Conservation (phyloP, 441 rosid genomes). For the Kokia cookei region DNA sequence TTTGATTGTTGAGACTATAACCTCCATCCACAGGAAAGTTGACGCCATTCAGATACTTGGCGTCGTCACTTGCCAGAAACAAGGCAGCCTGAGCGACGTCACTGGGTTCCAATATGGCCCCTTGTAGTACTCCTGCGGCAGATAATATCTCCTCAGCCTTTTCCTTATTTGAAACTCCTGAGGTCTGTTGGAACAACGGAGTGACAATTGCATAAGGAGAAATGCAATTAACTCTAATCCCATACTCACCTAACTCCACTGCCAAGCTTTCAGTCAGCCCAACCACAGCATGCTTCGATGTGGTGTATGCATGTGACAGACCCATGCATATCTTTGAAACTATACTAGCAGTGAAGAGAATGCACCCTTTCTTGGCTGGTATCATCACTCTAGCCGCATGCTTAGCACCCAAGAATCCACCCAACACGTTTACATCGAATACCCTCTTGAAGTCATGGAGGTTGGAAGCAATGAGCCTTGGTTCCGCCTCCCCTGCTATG, state of each 20-base stretch:
- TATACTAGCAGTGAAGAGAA: conserved; percentile 31
- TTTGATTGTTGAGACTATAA: neutral
- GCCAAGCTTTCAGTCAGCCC: conserved; percentile 35
- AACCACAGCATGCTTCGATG: conserved; percentile 34
- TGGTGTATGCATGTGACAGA: conserved; percentile 19
- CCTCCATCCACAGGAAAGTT: conserved; percentile 16
- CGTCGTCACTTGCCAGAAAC: conserved; percentile 13
- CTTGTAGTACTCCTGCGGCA: conserved; percentile 18
- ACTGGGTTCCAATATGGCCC: neutral
- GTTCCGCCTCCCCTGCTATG: neutral
- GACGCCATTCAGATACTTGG: conserved; percentile 9
- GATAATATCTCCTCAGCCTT: neutral
- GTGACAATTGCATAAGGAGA: conserved; percentile 29
- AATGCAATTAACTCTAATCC: conserved; percentile 40
- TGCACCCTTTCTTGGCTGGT: conserved; percentile 23
- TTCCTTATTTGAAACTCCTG: conserved; percentile 2
- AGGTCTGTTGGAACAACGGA: neutral
- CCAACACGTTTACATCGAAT: neutral
- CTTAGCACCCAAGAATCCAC: conserved; percentile 22
- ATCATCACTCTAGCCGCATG: conserved; percentile 26
- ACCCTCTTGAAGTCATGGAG: neutral
- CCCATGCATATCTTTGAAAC: neutral
- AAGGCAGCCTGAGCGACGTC: conserved; percentile 30
- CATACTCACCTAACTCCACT: conserved; percentile 38
- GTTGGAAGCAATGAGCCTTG: neutral